These are phyloP conservation scores for Steccherinum ochraceum DNA, from an alignment of 768 basidiomycete genomes.

Conservation along the genomic window DNA sequence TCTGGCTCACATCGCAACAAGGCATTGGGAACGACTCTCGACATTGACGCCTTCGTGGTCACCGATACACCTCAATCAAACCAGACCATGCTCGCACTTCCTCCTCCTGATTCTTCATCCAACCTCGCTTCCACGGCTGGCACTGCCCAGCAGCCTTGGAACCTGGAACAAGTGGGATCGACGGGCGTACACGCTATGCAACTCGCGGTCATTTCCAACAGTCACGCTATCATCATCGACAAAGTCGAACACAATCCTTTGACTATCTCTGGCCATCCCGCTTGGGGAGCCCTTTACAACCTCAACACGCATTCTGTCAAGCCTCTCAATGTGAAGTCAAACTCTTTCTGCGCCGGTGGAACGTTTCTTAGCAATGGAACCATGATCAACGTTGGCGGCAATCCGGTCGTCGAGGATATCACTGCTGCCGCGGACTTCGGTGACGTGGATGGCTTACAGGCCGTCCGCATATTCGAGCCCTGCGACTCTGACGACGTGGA, in stretches of 20 bases:
- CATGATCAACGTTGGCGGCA: constrained; percentile 74
- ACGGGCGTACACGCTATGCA: constrained; percentile 83
- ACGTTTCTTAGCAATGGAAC: constrained; percentile 74
- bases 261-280: constrained; percentile 66
- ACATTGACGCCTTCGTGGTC: constrained; percentile 65
- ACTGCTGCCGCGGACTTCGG: constrained; percentile 72
- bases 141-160: constrained; percentile 35
- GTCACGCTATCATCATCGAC: constrained; percentile 70
- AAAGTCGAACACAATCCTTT: constrained; percentile 85
- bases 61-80: constrained; percentile 31
- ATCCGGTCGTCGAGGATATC: constrained; percentile 60
- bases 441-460: constrained; percentile 67
- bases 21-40: constrained; percentile 31
- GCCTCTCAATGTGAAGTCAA: constrained; percentile 62
- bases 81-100: neutral
- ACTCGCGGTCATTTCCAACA: constrained; percentile 57
- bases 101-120: neutral
- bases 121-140: neutral
- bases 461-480: constrained; percentile 65
- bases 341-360: constrained; percentile 85
- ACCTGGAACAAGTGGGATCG: constrained; percentile 53
- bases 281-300: constrained; percentile 76
- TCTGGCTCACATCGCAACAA: constrained; percentile 35
- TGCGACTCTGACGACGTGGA: constrained; percentile 43
- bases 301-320: constrained; percentile 54